phyloP scores from a whole-genome alignment of 1,284 basidiomycete genomes.

The Sparassis latifolia region DNA sequence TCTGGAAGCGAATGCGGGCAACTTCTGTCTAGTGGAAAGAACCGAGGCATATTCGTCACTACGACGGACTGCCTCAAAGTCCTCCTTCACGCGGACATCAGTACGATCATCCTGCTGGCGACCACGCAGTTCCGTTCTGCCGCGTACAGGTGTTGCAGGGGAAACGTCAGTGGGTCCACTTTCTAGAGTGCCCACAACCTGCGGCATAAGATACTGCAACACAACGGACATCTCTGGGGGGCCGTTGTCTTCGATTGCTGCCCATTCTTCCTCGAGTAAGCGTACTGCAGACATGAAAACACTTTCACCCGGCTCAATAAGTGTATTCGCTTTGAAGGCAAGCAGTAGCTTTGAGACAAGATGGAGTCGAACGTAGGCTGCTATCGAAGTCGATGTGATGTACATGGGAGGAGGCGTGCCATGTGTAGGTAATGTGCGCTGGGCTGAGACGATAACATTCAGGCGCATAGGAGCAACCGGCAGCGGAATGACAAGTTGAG shows the following conservation, averaged over 20 bases:
- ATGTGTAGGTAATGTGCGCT: constrained; percentile 43
- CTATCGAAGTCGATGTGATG: constrained; percentile 63
- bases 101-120: constrained; percentile 36
- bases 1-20: constrained; percentile 75
- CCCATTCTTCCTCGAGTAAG: constrained; percentile 68
- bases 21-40: constrained; percentile 46
- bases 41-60: constrained; percentile 53
- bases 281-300: constrained; percentile 75
- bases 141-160: constrained; percentile 5
- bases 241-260: constrained; percentile 54
- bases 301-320: constrained; percentile 63
- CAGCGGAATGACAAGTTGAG: constrained; percentile 54
- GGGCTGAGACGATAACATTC: constrained; percentile 55
- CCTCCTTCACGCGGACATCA: constrained; percentile 47
- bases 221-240: constrained; percentile 70
- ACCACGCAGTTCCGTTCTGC: constrained; percentile 5
- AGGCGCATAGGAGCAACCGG: constrained; percentile 60
- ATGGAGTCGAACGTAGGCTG: constrained; percentile 83
- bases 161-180: background rate
- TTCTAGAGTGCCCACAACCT: background rate
- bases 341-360: constrained; percentile 62
- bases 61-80: constrained; percentile 43
- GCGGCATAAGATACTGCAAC: constrained; percentile 55
- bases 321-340: constrained; percentile 46
- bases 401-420: constrained; percentile 67